Conservation (phyloP, 805 yeast species). For the Spathaspora boniae region DNA sequence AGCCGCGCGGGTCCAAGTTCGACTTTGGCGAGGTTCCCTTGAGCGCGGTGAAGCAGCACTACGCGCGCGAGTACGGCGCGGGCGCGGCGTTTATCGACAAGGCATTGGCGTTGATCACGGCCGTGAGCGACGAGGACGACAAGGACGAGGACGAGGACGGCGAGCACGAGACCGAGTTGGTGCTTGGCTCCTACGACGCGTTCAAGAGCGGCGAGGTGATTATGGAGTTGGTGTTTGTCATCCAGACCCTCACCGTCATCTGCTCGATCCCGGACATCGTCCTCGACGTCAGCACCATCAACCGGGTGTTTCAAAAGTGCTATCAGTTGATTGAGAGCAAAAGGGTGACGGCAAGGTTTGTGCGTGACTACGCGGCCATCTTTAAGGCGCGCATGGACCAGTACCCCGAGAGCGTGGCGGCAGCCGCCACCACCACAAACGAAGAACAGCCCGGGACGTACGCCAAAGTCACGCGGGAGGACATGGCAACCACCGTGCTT, state of each 20-base stretch:
- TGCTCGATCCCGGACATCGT: slow-evolving; percentile 13
- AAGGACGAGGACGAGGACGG: slow-evolving; percentile 39
- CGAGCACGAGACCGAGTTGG: slow-evolving; percentile 32
- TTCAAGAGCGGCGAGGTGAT: slow-evolving; percentile 53
- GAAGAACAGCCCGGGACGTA: slow-evolving; percentile 2
- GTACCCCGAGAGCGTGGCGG: slow-evolving; percentile 44
- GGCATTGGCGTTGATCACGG: slow-evolving; percentile 26
- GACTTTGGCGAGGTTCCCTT: slow-evolving; percentile 80
- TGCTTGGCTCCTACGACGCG: slow-evolving; percentile 60
- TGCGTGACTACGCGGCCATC: slow-evolving; percentile 28
- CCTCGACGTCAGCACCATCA: slow-evolving; percentile 23
- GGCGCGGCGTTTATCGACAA: slow-evolving; percentile 29
- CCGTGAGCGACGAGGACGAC: slow-evolving; percentile 24
- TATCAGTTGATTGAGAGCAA: slow-evolving; percentile 55
- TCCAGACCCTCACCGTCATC: slow-evolving; percentile 48
- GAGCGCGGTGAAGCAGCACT: slow-evolving; percentile 34
- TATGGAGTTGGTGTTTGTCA: slow-evolving; percentile 53
- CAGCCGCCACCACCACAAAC: slow-evolving; percentile 8
- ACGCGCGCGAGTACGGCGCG: slow-evolving; percentile 19
- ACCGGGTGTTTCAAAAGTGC: slow-evolving; percentile 55
- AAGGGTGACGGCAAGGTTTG: slow-evolving; percentile 41
- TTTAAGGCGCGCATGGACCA: slow-evolving; percentile 35
- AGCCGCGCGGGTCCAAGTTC: slow-evolving; percentile 61
- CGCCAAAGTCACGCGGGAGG: slow-evolving; percentile 17
- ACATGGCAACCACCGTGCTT: slow-evolving; percentile 55